Base-by-base conservation (phyloP, 257 asterid species). In the Ilex asprella region DNA sequence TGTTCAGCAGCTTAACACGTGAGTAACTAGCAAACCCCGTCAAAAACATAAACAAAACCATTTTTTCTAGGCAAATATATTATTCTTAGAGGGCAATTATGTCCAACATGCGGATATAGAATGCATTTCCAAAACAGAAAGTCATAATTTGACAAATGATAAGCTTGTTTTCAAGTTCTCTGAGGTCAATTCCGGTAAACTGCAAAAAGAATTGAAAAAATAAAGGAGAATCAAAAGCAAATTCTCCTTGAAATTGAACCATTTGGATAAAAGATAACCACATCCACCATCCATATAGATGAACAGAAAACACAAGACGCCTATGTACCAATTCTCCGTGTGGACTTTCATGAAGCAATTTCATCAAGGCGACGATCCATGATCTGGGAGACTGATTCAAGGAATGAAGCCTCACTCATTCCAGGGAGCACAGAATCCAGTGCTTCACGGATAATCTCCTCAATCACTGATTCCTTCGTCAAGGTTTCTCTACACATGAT, bases 401-500 rank as follows among this genome's bases (percentile, higher is more conserved):
- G 80, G 78, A 89, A 82, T 11, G 87, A 81, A 35, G 73, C 85
- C 76, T 91, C 96, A 58, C 89, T 80, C 0, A 85, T 81, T 60
- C 76, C 66, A 2, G 95, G 96, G 54, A 88, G 86, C 31, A 84
- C 77, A 1, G 80, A 79, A 56, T 82, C 94, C 58, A 65, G 74
- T 21, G 95, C 94, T 73, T 86, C 96, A 65, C 63, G 71, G 67
- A 91, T 75, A 12, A 91, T 84, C 72, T 81, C 85, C 78, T 91
- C 98, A 8, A 91, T 63, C 46, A 79, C 67, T 5, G 98, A 86
- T 72, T 69, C 81, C 71, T 80, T 80, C 63, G 75, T 81, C 73
- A 88, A 73, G 1, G 83, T 86, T 31, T 82, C 82, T 62, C 96
- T 78, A 81, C 95, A 88, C 88, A 88, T 82, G 58, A 91, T 78